These are phyloP conservation scores for Thraustochytrium striatum DNA, from an alignment of 352 stramenopile species.

Conservation along the genomic window DNA sequence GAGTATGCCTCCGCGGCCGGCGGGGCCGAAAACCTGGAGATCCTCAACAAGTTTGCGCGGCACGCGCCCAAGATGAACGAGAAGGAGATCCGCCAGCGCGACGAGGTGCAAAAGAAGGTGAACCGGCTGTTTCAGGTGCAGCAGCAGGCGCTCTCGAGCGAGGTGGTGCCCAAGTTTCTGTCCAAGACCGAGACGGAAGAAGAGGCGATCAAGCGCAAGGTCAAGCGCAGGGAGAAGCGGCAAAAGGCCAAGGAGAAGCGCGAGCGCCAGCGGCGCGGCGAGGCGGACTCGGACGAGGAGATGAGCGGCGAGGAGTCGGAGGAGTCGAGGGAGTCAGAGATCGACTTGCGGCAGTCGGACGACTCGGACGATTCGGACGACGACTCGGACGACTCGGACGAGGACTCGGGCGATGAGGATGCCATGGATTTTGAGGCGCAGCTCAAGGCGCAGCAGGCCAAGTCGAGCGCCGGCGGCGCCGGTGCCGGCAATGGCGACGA, in stretches of 20 bases:
- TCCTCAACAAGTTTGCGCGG: constrained; percentile 35
- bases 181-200: constrained; percentile 29
- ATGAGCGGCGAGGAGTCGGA: no score
- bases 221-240: background rate
- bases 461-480: background rate
- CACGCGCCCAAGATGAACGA: constrained; percentile 27
- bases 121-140: constrained; percentile 28
- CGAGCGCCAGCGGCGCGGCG: background rate
- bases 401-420: background rate
- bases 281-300: constrained; percentile 28
- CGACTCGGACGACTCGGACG: constrained; percentile 1
- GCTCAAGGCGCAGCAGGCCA: background rate
- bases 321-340: no score
- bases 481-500: background rate
- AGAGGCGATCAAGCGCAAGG: constrained; percentile 16
- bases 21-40: constrained; percentile 7
- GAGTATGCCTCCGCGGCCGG: constrained; percentile 36
- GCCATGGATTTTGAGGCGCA: background rate
- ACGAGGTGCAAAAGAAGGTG: constrained; percentile 41
- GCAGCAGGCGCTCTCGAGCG: constrained; percentile 10
- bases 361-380: background rate
- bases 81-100: constrained; percentile 43
- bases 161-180: background rate
- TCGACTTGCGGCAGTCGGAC: no score
- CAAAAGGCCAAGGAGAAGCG: constrained; percentile 15